phyloP scores from a whole-genome alignment of 202 grass and related monocot genomes.

The Eragrostis tef region DNA sequence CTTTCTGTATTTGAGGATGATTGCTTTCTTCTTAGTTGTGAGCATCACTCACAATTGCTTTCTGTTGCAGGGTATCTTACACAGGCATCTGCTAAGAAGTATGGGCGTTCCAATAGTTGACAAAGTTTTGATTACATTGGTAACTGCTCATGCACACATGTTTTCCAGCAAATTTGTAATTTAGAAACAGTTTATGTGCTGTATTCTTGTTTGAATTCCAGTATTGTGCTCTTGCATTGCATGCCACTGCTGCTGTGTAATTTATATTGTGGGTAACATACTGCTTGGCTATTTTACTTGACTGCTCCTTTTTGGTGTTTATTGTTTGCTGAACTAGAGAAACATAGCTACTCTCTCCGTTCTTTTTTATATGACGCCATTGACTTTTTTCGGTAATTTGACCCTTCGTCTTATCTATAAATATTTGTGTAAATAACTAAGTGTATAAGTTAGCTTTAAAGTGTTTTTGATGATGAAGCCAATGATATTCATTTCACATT shows the following conservation, averaged over 20 bases:
- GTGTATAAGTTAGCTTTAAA: too few species aligned
- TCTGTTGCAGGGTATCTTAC: constrained; percentile 84
- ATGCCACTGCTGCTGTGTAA: background rate
- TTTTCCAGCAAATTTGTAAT: constrained; percentile 39
- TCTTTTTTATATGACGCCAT: too few species aligned
- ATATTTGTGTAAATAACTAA: too few species aligned
- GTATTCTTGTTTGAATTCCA: constrained; percentile 13
- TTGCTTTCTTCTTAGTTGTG: constrained; percentile 31
- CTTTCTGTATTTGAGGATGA: too few species aligned
- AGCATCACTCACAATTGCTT: too few species aligned
- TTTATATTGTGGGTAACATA: constrained; percentile 19
- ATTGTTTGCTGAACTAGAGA: constrained; percentile 37
- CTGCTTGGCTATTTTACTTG: constrained; percentile 18
- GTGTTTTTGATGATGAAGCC: too few species aligned
- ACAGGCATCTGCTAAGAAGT: constrained; percentile 90
- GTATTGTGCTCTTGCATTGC: background rate
- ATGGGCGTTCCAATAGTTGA: constrained; percentile 73
- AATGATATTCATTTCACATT: too few species aligned
- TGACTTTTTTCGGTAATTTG: too few species aligned
- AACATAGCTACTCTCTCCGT: background rate
- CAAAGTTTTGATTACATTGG: constrained; percentile 77
- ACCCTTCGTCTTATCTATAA: too few species aligned
- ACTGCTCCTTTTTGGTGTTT: constrained; percentile 6
- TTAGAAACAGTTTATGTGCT: constrained; percentile 15
- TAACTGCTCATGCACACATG: constrained; percentile 35